Evolutionary conservation across 78 protist species (phyloP).

Genomic region (Dictyostelium firmibasis): DNA sequence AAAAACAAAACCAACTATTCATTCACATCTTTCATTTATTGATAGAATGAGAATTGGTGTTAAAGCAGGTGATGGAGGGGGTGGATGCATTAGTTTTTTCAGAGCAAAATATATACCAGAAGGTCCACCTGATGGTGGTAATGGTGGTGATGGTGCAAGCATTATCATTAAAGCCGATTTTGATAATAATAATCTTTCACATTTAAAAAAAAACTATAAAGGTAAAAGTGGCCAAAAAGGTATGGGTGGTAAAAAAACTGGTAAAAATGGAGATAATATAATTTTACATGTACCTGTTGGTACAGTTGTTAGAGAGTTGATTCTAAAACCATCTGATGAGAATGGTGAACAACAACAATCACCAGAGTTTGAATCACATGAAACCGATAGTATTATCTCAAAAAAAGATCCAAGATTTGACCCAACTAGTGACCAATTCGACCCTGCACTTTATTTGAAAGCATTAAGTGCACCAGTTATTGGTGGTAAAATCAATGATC

Average conservation of each 20-base stretch:
- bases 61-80: constrained; percentile 72
- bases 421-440: background rate
- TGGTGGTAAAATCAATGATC: constrained; percentile 9
- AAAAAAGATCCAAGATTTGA: constrained; percentile 25
- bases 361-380: background rate
- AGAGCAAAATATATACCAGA: constrained; percentile 64
- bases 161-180: constrained; percentile 29
- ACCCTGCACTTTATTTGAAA: constrained; percentile 10
- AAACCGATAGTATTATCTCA: background rate
- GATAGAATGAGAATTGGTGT: constrained; percentile 33
- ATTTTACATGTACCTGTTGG: constrained; percentile 70
- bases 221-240: constrained; percentile 40
- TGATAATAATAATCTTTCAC: constrained; percentile 53
- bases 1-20: background rate
- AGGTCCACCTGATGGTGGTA: constrained; percentile 81
- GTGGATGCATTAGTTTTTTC: constrained; percentile 42
- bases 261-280: constrained; percentile 60
- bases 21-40: constrained; percentile 7
- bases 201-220: constrained; percentile 10
- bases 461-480: constrained; percentile 37
- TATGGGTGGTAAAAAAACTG: constrained; percentile 18
- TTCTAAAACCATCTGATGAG: background rate
- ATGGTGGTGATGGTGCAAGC: constrained; percentile 69
- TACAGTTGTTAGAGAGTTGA: constrained; percentile 37
- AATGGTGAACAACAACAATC: background rate